phyloP scores from a whole-genome alignment of 2,329 filamentous ascomycete genomes.

The Talaromyces rugulosus region DNA sequence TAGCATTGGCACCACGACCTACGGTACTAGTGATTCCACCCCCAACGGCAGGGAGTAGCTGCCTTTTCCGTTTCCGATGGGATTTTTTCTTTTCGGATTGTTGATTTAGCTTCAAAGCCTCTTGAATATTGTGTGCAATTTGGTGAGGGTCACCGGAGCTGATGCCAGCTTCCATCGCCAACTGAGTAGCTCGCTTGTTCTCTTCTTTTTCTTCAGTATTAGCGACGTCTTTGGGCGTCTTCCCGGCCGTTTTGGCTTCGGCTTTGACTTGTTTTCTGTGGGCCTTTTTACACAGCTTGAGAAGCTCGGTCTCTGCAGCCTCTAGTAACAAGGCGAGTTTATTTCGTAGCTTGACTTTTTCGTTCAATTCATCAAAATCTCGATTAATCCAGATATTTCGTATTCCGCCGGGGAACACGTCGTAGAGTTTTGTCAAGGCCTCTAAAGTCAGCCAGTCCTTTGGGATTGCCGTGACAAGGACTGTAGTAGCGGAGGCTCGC shows the following conservation, averaged over 20 bases:
- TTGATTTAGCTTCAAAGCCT: constrained; percentile 39
- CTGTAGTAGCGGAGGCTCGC: constrained; percentile 89
- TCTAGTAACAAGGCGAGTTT: constrained; percentile 70
- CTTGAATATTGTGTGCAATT: constrained; percentile 46
- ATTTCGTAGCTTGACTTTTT: constrained; percentile 76
- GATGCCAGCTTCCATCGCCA: constrained; percentile 46
- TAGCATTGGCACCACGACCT: constrained; percentile 43
- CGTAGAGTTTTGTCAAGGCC: constrained; percentile 77
- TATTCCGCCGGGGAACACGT: constrained; percentile 93
- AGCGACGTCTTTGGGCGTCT: constrained; percentile 30
- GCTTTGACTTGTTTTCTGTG: constrained; percentile 67
- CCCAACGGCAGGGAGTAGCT: constrained; percentile 46
- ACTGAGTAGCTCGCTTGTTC: constrained; percentile 44
- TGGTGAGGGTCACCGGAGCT: constrained; percentile 57
- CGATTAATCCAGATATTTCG: constrained; percentile 96
- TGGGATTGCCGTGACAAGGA: constrained; percentile 87
- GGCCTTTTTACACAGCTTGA: constrained; percentile 72
- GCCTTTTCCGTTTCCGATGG: constrained; percentile 18
- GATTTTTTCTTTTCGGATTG: background rate
- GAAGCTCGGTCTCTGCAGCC: constrained; percentile 75
- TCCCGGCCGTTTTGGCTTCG: constrained; percentile 59
- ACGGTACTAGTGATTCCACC: constrained; percentile 47
- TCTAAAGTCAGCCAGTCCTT: constrained; percentile 84
- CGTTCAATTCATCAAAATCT: constrained; percentile 74
- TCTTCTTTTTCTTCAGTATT: constrained; percentile 48